Evolutionary conservation across 176 grass and related monocot genomes (phyloP), one percentile per base, ranked within the genome.

Genomic region (Coix lacrymajobi): DNA sequence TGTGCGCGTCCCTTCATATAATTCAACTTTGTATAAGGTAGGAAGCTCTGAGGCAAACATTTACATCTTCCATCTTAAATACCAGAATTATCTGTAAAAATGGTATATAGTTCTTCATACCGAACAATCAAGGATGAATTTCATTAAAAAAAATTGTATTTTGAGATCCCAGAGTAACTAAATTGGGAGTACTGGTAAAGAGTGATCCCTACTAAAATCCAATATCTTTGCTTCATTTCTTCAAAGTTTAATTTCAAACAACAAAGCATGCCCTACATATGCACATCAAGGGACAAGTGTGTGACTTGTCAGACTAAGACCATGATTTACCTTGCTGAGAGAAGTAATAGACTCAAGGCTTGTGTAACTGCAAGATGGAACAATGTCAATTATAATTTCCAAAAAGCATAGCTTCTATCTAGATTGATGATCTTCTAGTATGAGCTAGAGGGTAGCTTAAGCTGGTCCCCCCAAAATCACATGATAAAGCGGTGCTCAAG

Each of bases 401-500:
- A 38, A 67, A 22, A 79, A 46, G 51, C 16, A 71, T 48, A 81
- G 31, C 8, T 69, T 26, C 4, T 10, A 39, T 43, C 39, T 25
- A 79, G 25, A 69, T 52, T 4, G 1, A 34, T 15, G 52, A 32
- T 43, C 66, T 61, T 79, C 5, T 36, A 85, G 49, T 79, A 85
- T 54, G 73, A 92, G 32, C 10, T 26, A 33, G 14, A 17, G 31
- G 40, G 65, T 24, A 85, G 26, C 68, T 38, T 51, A 85, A 78
- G 66, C 51, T 28, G 48, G 79, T 31, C 30, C 7, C 76, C 65
- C 80, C 61, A 82, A 79, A 85, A 77, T 37, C 78, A 82, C 78
- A 79, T 83, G 89, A 90, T 58, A 73, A 88, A 92, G 81, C 25
- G 73, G 85, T 98, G 90, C 91, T 90, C 81, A 76, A 98, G 89